Percentiles rank a stretch among this genome's conserved stretches.
These are phyloP conservation scores for Gillenia trifoliata DNA, from an alignment of 306 rosid species.

Conservation along the genomic window DNA sequence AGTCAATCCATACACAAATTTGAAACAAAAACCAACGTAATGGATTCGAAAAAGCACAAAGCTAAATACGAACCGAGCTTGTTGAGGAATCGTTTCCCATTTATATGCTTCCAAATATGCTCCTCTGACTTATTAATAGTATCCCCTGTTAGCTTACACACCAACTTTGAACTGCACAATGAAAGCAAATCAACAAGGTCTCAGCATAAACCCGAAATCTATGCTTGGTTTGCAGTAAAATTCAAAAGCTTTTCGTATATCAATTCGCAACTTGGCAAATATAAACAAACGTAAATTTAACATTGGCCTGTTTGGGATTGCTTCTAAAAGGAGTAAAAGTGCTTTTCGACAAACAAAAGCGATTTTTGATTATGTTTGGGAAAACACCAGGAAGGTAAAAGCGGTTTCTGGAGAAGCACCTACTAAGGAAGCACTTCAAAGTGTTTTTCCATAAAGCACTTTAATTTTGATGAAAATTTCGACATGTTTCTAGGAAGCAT, in stretches of 20 bases:
- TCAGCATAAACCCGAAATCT: neutral
- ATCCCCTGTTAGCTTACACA: constrained; percentile 80
- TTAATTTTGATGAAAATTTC: too few species aligned
- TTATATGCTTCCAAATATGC: constrained; percentile 97
- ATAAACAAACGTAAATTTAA: neutral
- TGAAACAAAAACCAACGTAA: neutral
- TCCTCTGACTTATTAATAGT: constrained; percentile 88
- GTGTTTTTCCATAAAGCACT: too few species aligned
- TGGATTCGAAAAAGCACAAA: constrained; percentile 4
- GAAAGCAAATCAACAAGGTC: neutral
- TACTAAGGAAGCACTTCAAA: too few species aligned
- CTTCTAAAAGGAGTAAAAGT: too few species aligned
- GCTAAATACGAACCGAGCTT: constrained; percentile 59
- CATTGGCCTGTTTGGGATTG: neutral
- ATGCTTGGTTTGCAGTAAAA: neutral
- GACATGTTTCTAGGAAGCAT: too few species aligned
- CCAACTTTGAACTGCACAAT: constrained; percentile 60
- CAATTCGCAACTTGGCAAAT: neutral
- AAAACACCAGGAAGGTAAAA: too few species aligned
- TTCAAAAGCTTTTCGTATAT: neutral
- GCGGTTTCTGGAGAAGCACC: too few species aligned
- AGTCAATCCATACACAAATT: neutral
- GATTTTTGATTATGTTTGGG: too few species aligned
- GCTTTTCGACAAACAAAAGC: too few species aligned
- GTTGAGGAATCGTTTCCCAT: constrained; percentile 82